phyloP scores from a whole-genome alignment of 176 grass and related monocot species.

The Aegilops speltoides region DNA sequence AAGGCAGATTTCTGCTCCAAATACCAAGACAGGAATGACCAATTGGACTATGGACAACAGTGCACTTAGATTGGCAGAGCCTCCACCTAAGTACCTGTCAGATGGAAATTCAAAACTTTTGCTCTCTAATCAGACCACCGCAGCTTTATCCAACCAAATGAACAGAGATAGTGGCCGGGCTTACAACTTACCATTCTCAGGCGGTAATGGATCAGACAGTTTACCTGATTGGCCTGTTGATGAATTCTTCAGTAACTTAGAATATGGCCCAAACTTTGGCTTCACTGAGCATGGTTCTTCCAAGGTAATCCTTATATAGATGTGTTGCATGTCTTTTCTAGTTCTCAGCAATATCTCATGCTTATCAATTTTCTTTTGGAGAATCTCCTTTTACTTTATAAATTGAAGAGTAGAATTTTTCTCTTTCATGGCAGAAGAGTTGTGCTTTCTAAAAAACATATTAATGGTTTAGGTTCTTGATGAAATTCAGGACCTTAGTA shows the following conservation, averaged over 20 bases:
- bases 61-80: slow-evolving; percentile 16
- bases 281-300: slow-evolving; percentile 58
- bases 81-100: slow-evolving; percentile 20
- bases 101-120: slow-evolving; percentile 23
- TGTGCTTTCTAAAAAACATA: background rate
- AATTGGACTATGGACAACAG: slow-evolving; percentile 29
- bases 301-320: slow-evolving; percentile 40
- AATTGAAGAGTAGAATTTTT: background rate
- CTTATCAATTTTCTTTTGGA: background rate
- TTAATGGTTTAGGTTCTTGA: background rate
- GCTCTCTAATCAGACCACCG: slow-evolving; percentile 33
- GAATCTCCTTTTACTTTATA: background rate
- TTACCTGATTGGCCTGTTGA: slow-evolving; percentile 65
- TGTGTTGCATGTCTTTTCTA: background rate
- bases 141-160: slow-evolving; percentile 43
- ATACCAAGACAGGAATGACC: background rate
- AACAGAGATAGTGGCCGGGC: slow-evolving; percentile 18
- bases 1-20: slow-evolving; percentile 34
- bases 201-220: slow-evolving; percentile 37
- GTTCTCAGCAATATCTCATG: background rate
- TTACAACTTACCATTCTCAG: slow-evolving; percentile 41
- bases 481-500: background rate
- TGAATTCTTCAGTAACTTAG: slow-evolving; percentile 50
- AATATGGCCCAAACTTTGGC: slow-evolving; percentile 54
- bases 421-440: background rate